phyloP scores from a whole-genome alignment of 2,329 filamentous ascomycete genomes.

The Helminthosporium solani region DNA sequence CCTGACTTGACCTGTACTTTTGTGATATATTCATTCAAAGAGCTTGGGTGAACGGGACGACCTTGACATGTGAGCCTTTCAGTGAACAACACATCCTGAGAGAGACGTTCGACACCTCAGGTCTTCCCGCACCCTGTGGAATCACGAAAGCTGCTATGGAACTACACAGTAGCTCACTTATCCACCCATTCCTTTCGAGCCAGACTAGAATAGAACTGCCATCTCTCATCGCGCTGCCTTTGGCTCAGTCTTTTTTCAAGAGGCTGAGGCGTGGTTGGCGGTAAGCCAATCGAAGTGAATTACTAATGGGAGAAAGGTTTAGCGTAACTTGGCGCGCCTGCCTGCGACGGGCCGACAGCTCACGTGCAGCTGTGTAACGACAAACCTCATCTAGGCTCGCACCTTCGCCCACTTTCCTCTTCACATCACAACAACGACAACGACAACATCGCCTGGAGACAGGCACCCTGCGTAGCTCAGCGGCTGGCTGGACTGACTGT shows the following conservation, averaged over 20 bases:
- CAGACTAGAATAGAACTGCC: too few species aligned
- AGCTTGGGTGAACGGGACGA: too few species aligned
- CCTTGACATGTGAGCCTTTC: too few species aligned
- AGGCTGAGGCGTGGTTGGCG: neutral
- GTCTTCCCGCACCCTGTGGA: too few species aligned
- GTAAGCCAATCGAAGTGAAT: neutral
- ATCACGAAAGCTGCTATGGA: too few species aligned
- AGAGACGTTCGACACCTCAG: too few species aligned
- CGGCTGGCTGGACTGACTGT: neutral
- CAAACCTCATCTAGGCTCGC: neutral
- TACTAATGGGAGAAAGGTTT: neutral
- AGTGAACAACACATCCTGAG: too few species aligned
- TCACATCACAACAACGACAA: neutral
- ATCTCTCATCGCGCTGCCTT: neutral
- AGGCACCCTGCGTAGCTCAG: neutral
- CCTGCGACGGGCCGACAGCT: neutral
- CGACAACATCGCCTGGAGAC: too few species aligned
- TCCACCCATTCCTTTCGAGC: too few species aligned
- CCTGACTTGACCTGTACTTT: too few species aligned
- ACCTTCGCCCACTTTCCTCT: neutral
- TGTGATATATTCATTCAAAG: too few species aligned
- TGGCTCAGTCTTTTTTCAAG: neutral
- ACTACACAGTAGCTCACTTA: too few species aligned
- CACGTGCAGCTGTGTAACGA: neutral
- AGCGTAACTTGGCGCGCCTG: conserved; percentile 1